Percentiles rank a stretch among this genome's conserved stretches.
Evolutionary conservation across 2,329 filamentous ascomycete species (phyloP).

Genomic region (Fusarium agapanthi): DNA sequence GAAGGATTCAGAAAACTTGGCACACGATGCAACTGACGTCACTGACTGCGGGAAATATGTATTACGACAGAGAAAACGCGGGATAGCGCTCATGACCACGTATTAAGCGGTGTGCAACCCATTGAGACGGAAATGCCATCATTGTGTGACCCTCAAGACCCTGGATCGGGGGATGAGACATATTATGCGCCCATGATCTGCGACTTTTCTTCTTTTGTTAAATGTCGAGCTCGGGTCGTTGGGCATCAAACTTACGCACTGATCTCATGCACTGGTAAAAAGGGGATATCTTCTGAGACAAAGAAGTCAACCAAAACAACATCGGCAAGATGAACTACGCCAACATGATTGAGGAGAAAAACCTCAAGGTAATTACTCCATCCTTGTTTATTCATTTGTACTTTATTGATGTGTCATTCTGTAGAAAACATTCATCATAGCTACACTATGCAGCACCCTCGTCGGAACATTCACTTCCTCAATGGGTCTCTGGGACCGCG

Average conservation of each 20-base stretch:
- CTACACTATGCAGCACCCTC: slow-evolving; percentile 38
- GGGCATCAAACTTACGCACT: slow-evolving; percentile 13
- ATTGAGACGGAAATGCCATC: slow-evolving; percentile 7
- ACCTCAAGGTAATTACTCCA: slow-evolving; percentile 23
- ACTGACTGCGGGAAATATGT: slow-evolving; percentile 7
- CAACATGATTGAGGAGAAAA: slow-evolving; percentile 41
- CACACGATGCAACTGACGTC: slow-evolving; percentile 13
- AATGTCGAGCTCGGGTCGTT: slow-evolving; percentile 1
- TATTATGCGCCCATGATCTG: slow-evolving; percentile 12
- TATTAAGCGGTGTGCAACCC: slow-evolving; percentile 12
- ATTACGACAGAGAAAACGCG: slow-evolving; percentile 10
- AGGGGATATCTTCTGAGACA: not conserved
- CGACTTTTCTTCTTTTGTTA: not conserved
- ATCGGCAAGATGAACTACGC: slow-evolving; percentile 32
- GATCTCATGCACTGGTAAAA: not conserved
- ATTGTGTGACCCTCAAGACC: slow-evolving; percentile 6
- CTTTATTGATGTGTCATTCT: not conserved
- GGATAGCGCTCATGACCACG: not conserved
- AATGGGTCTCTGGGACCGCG: slow-evolving; percentile 40
- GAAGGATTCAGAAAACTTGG: slow-evolving; percentile 1
- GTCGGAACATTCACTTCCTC: slow-evolving; percentile 42
- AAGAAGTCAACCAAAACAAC: not conserved
- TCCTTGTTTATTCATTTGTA: rapidly evolving
- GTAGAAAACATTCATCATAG: slow-evolving; percentile 42
- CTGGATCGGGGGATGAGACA: not conserved